Evolutionary conservation across 2,329 filamentous ascomycete species (phyloP).

Genomic region (Penicillium glabrum): DNA sequence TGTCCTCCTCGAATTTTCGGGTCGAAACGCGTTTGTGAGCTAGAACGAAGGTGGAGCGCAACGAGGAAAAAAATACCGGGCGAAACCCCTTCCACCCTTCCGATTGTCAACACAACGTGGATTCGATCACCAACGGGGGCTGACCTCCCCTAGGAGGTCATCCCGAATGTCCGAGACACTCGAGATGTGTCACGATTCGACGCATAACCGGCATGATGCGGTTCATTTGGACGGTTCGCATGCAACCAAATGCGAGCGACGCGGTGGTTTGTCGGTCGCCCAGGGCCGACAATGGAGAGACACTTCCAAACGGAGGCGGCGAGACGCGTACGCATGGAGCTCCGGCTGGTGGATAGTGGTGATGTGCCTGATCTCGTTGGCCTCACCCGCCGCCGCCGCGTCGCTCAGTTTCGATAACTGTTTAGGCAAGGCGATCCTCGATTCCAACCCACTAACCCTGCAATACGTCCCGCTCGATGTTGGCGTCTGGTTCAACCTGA

Average conservation of each 20-base stretch:
- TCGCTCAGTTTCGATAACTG: slow-evolving; percentile 84
- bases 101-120: slow-evolving; percentile 34
- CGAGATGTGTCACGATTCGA: slow-evolving; percentile 33
- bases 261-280: slow-evolving; percentile 6
- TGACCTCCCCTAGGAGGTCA: slow-evolving; percentile 44
- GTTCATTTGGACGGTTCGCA: neutral
- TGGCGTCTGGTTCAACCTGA: slow-evolving; percentile 70
- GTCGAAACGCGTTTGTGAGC: neutral
- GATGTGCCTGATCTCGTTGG: slow-evolving; percentile 21
- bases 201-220: slow-evolving; percentile 15
- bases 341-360: slow-evolving; percentile 18
- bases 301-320: slow-evolving; percentile 22
- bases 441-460: slow-evolving; percentile 61
- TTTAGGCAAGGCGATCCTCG: slow-evolving; percentile 60
- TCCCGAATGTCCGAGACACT: slow-evolving; percentile 30
- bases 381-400: slow-evolving; percentile 59
- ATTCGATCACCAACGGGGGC: slow-evolving; percentile 38
- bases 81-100: neutral
- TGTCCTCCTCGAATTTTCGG: neutral
- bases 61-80: neutral
- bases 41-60: neutral
- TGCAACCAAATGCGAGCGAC: slow-evolving; percentile 6
- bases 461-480: slow-evolving; percentile 79
- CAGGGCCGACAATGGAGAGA: slow-evolving; percentile 22
- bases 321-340: slow-evolving; percentile 4